Evolutionary conservation across 768 basidiomycete species (phyloP).

Genomic region (Suillus subaureus): DNA sequence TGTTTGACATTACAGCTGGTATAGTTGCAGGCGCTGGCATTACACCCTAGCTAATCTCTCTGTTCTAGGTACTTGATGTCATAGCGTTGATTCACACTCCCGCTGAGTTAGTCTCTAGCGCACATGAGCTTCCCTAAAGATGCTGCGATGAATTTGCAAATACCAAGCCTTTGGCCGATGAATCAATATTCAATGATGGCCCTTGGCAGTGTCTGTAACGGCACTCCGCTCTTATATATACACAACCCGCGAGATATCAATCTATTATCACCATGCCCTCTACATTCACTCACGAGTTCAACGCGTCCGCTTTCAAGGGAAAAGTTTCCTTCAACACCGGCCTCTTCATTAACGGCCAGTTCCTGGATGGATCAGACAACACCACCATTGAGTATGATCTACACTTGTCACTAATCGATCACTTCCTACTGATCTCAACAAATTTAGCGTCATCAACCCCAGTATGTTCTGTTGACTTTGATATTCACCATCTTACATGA

Average conservation of each 20-base stretch:
- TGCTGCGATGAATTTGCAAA: too few relatives aligned
- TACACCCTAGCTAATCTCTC: too few relatives aligned
- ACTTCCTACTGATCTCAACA: neutral
- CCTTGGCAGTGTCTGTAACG: neutral
- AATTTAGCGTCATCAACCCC: constrained; percentile 58
- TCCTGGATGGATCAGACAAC: constrained; percentile 55
- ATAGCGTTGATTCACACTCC: too few relatives aligned
- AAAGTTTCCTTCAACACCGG: constrained; percentile 59
- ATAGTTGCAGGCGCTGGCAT: too few relatives aligned
- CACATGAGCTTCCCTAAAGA: too few relatives aligned
- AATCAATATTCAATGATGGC: too few relatives aligned
- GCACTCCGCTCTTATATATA: constrained; percentile 24
- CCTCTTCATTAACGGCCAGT: constrained; percentile 73
- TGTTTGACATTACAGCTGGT: too few relatives aligned
- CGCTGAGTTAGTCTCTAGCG: too few relatives aligned
- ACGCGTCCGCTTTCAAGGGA: constrained; percentile 59
- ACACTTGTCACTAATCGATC: neutral
- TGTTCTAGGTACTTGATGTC: too few relatives aligned
- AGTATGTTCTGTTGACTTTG: constrained; percentile 29
- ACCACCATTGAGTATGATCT: constrained; percentile 69
- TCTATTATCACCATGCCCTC: constrained; percentile 38
- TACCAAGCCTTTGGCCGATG: too few relatives aligned
- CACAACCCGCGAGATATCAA: neutral
- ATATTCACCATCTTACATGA: constrained; percentile 11
- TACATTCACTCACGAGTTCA: constrained; percentile 51